Evolutionary conservation across 2,329 filamentous ascomycete genomes (phyloP), one percentile per base, ranked within the genome.

Genomic region (Alternaria rosae): DNA sequence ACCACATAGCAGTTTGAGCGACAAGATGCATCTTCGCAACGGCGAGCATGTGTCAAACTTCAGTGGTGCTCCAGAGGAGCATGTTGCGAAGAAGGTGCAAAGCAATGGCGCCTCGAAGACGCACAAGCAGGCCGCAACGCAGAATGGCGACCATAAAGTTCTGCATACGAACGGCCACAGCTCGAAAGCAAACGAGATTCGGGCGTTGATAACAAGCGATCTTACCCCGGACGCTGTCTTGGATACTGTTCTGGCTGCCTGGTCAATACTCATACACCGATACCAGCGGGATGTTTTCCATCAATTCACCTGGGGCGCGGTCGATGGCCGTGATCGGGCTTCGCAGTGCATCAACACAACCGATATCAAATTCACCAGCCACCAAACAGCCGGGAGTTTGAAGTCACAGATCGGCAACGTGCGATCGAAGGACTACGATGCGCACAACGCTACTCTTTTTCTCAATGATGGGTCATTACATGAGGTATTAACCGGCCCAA

Each of bases 251-350:
- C 61, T 77, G n/a, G 69, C 74, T 30, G 70, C 70, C 4, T 78
- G 76, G 76, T 64, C 72, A 7, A 61, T 76, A 32, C 64, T 77
- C 13, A 53, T 77, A 8, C 66, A 76, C 21, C 66, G 75, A 28
- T 78, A 78, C 48, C 75, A 76, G 59, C 67, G 72, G 26, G 75
- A 78, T 52, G 58, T 70, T 11, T 76, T 76, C 35, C 69, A 75
- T 20, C 65, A 71, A 4, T 75, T 76, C 28, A 69, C 72, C 3
- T 78, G 75, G 75, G 70, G 71, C 3, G 8, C 65, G 3, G 64
- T 47, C 11, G 53, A 61, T 10, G 66, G 51, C 13, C 32, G 60
- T 3, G 57, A 63, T 6, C 25, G 41, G 23, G 6, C 20, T 2
- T 52, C 65, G 20, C 70, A 75, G 57, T 61, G 51, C 23, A 58